Base-by-base conservation (phyloP, 2,329 filamentous ascomycete species). In the Whalleya microplaca region DNA sequence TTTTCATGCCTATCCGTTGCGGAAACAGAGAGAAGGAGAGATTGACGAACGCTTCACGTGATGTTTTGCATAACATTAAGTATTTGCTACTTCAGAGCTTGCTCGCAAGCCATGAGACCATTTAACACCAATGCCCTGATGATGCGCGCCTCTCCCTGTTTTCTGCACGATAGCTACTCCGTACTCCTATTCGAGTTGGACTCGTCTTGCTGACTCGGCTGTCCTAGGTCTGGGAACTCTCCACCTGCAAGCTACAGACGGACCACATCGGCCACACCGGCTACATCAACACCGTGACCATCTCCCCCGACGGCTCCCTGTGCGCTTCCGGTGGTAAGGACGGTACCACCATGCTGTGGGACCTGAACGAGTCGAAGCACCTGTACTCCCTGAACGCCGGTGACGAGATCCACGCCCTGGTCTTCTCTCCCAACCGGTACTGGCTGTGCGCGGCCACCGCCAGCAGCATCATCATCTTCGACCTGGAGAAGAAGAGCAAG, bases 11-110 rank as follows among this genome's bases (percentile, higher is more conserved):
- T 53, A 37, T 44, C 41, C 18, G 42, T 54, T 12, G 19, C 18
- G 37, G 12, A 29, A 41, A 57, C 53, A 40, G 21, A 20, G 48
- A 44, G 50, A 40, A 21, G 19, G 48, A 44, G 50, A 55, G 32
- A 53, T 51, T 55, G 59, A 56, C 66, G 41, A 55, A 32, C 61
- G 56, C 66, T 76, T 82, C 82, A 86, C 77, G 95, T 92, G 94
- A 98, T 98, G 94, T 85, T 89, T 86, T 90, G 85, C 87, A 90
- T 86, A 75, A 78, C 80, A 78, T 76, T 82, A 92, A 92, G 93
- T 98, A 98, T 98, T 98, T 98, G 95, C 95, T 98, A 98, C 95
- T 99, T 98, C 94, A 97, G 95, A 99, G 92, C 92, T 86, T 76
- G 75, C 75, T 77, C 75, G 79, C 78, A 78, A 86, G 93, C 92